phyloP scores from a whole-genome alignment of 1,139 yeast genomes.

The Blastobotrys raffinosifermentans region DNA sequence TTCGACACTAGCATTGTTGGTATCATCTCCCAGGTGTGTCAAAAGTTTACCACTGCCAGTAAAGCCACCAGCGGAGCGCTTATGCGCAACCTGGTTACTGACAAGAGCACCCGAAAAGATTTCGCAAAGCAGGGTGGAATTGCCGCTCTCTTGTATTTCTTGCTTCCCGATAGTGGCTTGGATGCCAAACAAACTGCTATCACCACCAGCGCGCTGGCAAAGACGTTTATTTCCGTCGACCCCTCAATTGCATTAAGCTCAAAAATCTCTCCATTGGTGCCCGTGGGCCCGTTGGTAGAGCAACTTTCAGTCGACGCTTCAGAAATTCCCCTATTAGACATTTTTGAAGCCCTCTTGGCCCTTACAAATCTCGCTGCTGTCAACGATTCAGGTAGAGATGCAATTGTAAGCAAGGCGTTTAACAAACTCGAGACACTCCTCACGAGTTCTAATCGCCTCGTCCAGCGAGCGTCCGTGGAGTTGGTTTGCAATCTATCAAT shows the following conservation, averaged over 20 bases:
- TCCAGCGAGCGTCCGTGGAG: conserved; percentile 36
- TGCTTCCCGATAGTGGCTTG: conserved; percentile 17
- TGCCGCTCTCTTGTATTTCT: conserved; percentile 29
- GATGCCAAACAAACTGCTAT: conserved; percentile 17
- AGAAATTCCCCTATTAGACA: conserved; percentile 34
- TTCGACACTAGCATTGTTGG: conserved; percentile 26
- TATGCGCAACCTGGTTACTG: conserved; percentile 31
- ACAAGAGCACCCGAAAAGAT: conserved; percentile 24
- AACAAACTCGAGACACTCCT: conserved; percentile 34
- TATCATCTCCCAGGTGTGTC: conserved; percentile 24
- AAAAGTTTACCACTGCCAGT: conserved; percentile 27
- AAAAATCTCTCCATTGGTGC: conserved; percentile 30
- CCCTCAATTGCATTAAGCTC: conserved; percentile 34
- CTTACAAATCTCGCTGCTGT: conserved; percentile 44
- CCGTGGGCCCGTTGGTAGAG: conserved; percentile 29
- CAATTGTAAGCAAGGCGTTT: conserved; percentile 36
- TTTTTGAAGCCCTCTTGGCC: conserved; percentile 43
- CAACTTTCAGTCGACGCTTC: conserved; percentile 25
- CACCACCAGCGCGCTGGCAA: conserved; percentile 33
- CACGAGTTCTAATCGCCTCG: conserved; percentile 29
- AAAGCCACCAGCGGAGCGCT: conserved; percentile 26
- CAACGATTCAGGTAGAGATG: conserved; percentile 32
- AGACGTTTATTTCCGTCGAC: conserved; percentile 32
- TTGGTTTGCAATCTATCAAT: conserved; percentile 37
- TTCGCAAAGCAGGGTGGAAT: conserved; percentile 35